Percentiles rank a stretch among this genome's conserved stretches.
Conservation (phyloP, 2,329 filamentous ascomycete genomes). For the Penicillium sp. region DNA sequence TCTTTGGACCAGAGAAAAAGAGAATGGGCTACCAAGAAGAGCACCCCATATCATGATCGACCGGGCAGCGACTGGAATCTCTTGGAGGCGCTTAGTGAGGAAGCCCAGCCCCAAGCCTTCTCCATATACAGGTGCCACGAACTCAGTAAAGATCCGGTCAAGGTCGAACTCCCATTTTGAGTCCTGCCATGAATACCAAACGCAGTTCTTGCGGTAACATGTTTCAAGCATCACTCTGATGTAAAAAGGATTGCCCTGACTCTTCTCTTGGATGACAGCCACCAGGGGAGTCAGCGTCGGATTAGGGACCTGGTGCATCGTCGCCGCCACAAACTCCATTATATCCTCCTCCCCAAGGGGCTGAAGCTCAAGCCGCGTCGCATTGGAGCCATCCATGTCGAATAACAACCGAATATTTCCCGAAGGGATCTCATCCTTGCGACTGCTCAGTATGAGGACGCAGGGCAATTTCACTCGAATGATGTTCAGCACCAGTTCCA, state of each 20-base stretch:
- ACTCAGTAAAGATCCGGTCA: slow-evolving; percentile 79
- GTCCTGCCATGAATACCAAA: slow-evolving; percentile 84
- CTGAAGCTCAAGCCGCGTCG: slow-evolving; percentile 66
- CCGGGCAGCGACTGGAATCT: slow-evolving; percentile 68
- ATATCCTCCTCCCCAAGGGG: slow-evolving; percentile 77
- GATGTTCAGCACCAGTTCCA: slow-evolving; percentile 78
- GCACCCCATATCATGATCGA: slow-evolving; percentile 83
- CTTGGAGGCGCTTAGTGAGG: slow-evolving; percentile 69
- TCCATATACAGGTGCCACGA: slow-evolving; percentile 71
- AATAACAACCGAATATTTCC: slow-evolving; percentile 41
- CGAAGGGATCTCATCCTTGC: slow-evolving; percentile 60
- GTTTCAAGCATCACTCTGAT: slow-evolving; percentile 85
- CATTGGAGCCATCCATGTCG: slow-evolving; percentile 49
- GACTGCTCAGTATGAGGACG: slow-evolving; percentile 73
- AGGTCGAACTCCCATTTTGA: slow-evolving; percentile 80
- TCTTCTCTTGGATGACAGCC: slow-evolving; percentile 83
- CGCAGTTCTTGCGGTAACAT: slow-evolving; percentile 78
- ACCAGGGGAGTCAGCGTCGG: slow-evolving; percentile 73
- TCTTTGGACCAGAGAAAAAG: slow-evolving; percentile 72
- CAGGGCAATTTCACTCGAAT: slow-evolving; percentile 73
- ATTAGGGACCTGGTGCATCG: slow-evolving; percentile 65
- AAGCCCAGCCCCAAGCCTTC: slow-evolving; percentile 79
- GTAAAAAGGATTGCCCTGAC: slow-evolving; percentile 83
- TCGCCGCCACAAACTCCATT: slow-evolving; percentile 73
- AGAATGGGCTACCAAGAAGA: slow-evolving; percentile 75